phyloP scores from a whole-genome alignment of 495 filamentous ascomycete genomes.

The Xylaria curta region DNA sequence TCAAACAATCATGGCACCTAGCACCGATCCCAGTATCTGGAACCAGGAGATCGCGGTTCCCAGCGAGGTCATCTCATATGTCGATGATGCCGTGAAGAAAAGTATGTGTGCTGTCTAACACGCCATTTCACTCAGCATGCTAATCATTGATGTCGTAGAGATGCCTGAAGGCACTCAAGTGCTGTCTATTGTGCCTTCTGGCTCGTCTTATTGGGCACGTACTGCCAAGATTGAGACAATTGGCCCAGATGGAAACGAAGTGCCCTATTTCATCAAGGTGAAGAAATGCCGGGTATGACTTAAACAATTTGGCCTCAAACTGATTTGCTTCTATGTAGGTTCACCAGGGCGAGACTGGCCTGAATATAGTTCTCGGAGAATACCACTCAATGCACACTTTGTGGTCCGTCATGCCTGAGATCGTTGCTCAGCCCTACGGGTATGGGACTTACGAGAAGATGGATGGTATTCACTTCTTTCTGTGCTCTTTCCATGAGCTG shows the following conservation, averaged over 20 bases:
- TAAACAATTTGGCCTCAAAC: background rate
- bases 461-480: slow-evolving; percentile 3
- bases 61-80: slow-evolving; percentile 6
- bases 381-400: background rate
- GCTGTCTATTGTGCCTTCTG: background rate
- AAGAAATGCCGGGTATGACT: background rate
- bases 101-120: background rate
- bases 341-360: background rate
- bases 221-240: background rate
- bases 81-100: background rate
- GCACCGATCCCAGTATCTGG: slow-evolving; percentile 14
- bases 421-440: background rate
- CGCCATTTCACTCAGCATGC: background rate
- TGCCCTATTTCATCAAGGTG: background rate
- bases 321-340: background rate
- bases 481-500: slow-evolving; percentile 2
- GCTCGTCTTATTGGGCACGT: background rate
- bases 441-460: slow-evolving; percentile 3
- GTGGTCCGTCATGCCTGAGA: slow-evolving; percentile 11
- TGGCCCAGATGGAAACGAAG: background rate
- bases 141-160: background rate
- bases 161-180: background rate
- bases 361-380: background rate
- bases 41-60: slow-evolving; percentile 1
- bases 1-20: background rate